Conservation (phyloP, 2,329 filamentous ascomycete species). For the Ploettnerulaceae sp. region DNA sequence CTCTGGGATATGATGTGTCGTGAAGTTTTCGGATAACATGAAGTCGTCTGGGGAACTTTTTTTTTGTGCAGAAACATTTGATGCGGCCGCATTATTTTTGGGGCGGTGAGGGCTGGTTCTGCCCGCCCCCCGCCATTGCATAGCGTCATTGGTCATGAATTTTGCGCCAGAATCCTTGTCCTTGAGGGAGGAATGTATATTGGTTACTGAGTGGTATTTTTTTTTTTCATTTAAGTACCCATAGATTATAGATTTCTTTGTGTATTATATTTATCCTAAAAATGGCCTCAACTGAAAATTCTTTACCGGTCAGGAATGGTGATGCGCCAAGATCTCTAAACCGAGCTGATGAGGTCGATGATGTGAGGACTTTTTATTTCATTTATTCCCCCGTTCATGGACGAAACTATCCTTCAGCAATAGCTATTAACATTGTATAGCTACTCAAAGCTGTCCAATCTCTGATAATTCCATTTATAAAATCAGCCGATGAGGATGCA, state of each 20-base stretch:
- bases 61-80: constrained; percentile 3
- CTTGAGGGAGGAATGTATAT: too few species aligned
- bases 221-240: too few species aligned
- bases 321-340: constrained; percentile 19
- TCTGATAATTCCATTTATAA: constrained; percentile 67
- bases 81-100: constrained; percentile 14
- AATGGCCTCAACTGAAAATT: constrained; percentile 22
- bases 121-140: background rate
- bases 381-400: background rate
- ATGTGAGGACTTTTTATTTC: constrained; percentile 36
- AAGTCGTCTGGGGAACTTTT: constrained; percentile 7
- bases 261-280: constrained; percentile 7
- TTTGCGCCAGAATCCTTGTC: background rate
- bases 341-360: constrained; percentile 43
- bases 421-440: constrained; percentile 39
- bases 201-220: too few species aligned
- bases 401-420: background rate
- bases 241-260: background rate
- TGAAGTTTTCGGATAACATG: background rate
- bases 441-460: constrained; percentile 62
- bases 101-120: constrained; percentile 12
- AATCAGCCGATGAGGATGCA: constrained; percentile 61
- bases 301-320: constrained; percentile 14
- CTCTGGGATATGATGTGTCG: background rate
- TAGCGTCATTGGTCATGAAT: background rate